phyloP scores from a whole-genome alignment of 2,329 filamentous ascomycete species.

The Rhytidhysteron rufulum region DNA sequence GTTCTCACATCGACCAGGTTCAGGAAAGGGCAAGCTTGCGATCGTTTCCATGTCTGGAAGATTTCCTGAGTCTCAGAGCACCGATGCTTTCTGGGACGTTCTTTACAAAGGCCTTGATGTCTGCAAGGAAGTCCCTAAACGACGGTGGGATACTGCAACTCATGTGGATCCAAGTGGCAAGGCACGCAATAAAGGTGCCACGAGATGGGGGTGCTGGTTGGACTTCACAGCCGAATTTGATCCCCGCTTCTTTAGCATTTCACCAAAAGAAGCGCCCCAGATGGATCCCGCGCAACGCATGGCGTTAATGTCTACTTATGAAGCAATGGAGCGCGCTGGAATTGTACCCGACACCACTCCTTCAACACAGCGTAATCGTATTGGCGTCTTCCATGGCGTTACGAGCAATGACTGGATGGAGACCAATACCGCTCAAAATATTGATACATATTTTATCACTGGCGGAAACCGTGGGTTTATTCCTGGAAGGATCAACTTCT shows the following conservation, averaged over 20 bases:
- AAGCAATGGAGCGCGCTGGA: conserved; percentile 16
- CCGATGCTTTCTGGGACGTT: conserved; percentile 1
- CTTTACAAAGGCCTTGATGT: not conserved
- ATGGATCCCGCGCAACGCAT: conserved; percentile 15
- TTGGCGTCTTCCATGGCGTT: conserved; percentile 29
- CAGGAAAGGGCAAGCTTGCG: conserved; percentile 2
- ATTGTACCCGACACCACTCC: conserved; percentile 19
- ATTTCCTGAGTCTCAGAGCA: conserved; percentile 1
- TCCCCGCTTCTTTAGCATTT: conserved; percentile 16
- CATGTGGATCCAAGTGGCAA: not conserved
- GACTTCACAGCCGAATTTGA: conserved; percentile 14
- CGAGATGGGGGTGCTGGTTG: conserved; percentile 12
- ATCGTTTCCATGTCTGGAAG: conserved; percentile 4
- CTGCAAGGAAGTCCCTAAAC: conserved; percentile 2
- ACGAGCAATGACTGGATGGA: conserved; percentile 20
- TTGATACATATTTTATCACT: conserved; percentile 54
- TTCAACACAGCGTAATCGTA: conserved; percentile 17
- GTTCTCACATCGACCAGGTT: too few species aligned
- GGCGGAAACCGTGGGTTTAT: conserved; percentile 49
- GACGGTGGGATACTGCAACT: not conserved
- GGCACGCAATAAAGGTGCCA: conserved; percentile 3
- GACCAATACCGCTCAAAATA: conserved; percentile 13
- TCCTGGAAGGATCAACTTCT: conserved; percentile 14
- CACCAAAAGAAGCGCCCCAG: conserved; percentile 14
- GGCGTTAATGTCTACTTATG: conserved; percentile 13